phyloP scores from a whole-genome alignment of 1,284 basidiomycete species.

The Rhodotorula sp. region DNA sequence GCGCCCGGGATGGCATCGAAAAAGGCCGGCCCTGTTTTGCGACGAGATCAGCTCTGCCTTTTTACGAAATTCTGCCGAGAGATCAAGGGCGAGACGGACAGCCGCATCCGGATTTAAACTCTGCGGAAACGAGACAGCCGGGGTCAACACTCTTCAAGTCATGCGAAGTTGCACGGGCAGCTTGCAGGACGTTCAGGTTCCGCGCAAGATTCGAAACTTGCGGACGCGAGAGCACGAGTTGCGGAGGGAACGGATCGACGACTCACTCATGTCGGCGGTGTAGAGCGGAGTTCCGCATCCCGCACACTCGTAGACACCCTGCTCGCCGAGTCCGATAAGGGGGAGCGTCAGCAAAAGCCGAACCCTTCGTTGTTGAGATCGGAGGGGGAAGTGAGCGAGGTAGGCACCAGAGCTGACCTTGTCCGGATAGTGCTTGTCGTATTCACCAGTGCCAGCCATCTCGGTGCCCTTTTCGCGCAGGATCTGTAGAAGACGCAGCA shows the following conservation, averaged over 20 bases:
- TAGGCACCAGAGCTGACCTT: conserved; percentile 30
- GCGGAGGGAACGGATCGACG: neutral
- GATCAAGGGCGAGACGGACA: conserved; percentile 37
- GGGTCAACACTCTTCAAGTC: too few species aligned
- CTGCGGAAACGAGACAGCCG: conserved; percentile 33
- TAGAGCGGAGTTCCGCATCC: conserved; percentile 36
- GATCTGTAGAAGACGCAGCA: conserved; percentile 34
- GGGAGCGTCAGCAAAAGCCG: neutral
- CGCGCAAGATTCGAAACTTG: neutral
- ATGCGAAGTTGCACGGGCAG: too few species aligned
- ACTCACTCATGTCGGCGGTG: conserved; percentile 34
- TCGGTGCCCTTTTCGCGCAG: conserved; percentile 52
- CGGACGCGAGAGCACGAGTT: neutral
- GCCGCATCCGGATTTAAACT: conserved; percentile 52
- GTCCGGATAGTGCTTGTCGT: conserved; percentile 48
- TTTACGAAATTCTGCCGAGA: too few species aligned
- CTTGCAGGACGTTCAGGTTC: too few species aligned
- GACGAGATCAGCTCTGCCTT: neutral
- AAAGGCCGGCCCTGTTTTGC: conserved; percentile 45
- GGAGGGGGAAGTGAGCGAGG: neutral
- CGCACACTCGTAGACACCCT: conserved; percentile 41
- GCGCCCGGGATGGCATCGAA: conserved; percentile 50
- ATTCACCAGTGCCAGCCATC: conserved; percentile 49
- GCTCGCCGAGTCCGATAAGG: neutral
- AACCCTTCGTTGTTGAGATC: too few species aligned